Base-by-base conservation (phyloP, 805 yeast genomes). In the Candida piceae region DNA sequence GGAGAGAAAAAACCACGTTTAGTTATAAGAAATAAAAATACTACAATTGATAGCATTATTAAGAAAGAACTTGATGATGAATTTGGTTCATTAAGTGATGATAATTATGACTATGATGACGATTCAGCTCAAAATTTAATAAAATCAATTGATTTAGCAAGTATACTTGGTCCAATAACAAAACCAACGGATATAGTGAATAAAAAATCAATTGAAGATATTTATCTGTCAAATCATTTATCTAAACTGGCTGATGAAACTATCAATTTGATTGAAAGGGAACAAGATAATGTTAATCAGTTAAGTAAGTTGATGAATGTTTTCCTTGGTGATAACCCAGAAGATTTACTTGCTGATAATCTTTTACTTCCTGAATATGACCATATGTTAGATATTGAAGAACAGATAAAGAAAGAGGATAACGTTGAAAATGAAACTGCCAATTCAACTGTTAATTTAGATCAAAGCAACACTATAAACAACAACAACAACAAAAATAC, bases 251-350 rank as follows among this genome's bases (percentile, higher is more conserved):
- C 95, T 1, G 63, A 65, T 13, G 86, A 87, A 42, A 76, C 93
- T 13, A 76, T 89, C 18, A 82, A 83, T 36, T 64, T 81, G 42
- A 83, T 93, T 34, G 89, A 85, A 53, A 72, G 74, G 29, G 98
- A 93, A 53, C 95, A 87, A 50, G 69, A 72, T 19, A 80, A 79
- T 24, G 83, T 84, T n/a, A 77, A 79, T 40, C 74, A 79, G 52
- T 65, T 88, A 36, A 74, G 82, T 30, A 77, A 76, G 50, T 67
- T 90, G 31, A 70, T 93, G 60, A 84, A 81, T 43, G 79, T 84
- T 1, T 77, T 90, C 48, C 67, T 90, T 34, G 96, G 97, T 4
- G 97, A 90, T 54, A 90, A 86, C 55, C 84, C 94, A 45, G 68
- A 68, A 30, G 78, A 77, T 38, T 60, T 82, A 27, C 64, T 77